These are phyloP conservation scores for Solanum corneliomulleri DNA, from an alignment of 257 asterid species.

Conservation along the genomic window DNA sequence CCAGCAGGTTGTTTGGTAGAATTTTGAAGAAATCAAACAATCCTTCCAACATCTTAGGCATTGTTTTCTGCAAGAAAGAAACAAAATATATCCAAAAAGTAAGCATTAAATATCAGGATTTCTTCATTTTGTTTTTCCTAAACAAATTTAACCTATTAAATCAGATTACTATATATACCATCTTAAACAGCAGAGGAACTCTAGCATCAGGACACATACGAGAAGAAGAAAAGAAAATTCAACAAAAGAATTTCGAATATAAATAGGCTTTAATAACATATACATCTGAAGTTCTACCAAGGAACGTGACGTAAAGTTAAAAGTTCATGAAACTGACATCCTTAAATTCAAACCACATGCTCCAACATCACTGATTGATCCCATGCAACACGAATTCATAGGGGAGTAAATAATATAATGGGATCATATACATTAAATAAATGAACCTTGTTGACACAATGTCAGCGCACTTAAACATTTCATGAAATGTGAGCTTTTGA, in stretches of 20 bases:
- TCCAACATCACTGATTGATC: background rate
- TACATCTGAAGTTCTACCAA: background rate
- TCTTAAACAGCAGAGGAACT: background rate
- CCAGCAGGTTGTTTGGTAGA: slow-evolving; percentile 52
- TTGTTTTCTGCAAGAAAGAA: slow-evolving; percentile 58
- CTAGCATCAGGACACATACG: background rate
- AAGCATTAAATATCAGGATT: background rate
- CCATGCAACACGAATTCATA: no score
- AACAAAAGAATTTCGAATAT: background rate
- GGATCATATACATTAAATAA: background rate
- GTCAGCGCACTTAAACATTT: background rate
- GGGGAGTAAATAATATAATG: background rate
- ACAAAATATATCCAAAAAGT: slow-evolving; percentile 3
- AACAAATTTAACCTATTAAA: background rate
- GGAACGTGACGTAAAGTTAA: background rate
- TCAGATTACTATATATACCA: background rate
- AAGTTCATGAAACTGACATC: background rate
- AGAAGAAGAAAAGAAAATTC: background rate
- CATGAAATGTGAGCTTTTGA: background rate
- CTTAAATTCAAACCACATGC: background rate
- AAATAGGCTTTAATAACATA: background rate
- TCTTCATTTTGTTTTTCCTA: background rate
- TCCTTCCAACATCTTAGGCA: slow-evolving; percentile 64
- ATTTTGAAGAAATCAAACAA: slow-evolving; percentile 58
- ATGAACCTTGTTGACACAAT: background rate